A percentile compares a stretch with the other conserved stretches of the same genome.
Evolutionary conservation across 164 flowering plant genomes (phyloP).

Genomic region (Protea cynaroides): DNA sequence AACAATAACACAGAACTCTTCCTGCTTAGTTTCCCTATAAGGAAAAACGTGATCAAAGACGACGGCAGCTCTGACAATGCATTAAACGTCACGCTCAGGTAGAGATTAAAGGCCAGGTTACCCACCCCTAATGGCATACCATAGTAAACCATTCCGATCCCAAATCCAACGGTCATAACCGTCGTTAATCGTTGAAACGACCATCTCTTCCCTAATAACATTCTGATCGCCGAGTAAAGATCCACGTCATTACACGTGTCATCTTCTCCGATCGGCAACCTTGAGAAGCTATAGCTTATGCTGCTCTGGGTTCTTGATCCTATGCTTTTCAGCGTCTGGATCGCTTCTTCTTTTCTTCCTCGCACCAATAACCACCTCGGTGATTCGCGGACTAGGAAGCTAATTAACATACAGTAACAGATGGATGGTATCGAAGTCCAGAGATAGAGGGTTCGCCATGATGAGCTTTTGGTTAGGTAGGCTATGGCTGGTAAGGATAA

Average conservation of each 20-base stretch:
- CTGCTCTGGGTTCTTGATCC: constrained; percentile 9
- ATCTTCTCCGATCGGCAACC: constrained; percentile 11
- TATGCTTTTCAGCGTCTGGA: constrained; percentile 28
- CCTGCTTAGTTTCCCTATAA: constrained; percentile 37
- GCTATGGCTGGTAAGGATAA: constrained; percentile 59
- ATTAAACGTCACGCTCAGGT: constrained; percentile 47
- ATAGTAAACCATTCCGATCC: constrained; percentile 62
- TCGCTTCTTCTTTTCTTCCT: constrained; percentile 53
- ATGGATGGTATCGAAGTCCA: constrained; percentile 43
- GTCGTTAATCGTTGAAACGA: constrained; percentile 32
- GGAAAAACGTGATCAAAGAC: constrained; percentile 28
- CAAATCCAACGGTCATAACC: constrained; percentile 41
- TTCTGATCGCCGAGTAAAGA: constrained; percentile 35
- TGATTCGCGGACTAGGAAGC: constrained; percentile 48
- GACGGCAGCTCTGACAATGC: constrained; percentile 60
- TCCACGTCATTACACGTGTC: constrained; percentile 2
- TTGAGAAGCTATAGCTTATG: constrained; percentile 14
- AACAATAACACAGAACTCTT: constrained; percentile 25
- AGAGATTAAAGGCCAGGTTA: constrained; percentile 35
- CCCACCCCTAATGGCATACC: constrained; percentile 67
- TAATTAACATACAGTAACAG: constrained; percentile 29
- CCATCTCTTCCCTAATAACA: constrained; percentile 40
- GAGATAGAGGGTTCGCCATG: constrained; percentile 57
- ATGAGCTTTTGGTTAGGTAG: constrained; percentile 22
- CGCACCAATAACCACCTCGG: constrained; percentile 65